phyloP scores from a whole-genome alignment of 2,329 filamentous ascomycete genomes.

The Fusarium palustre region DNA sequence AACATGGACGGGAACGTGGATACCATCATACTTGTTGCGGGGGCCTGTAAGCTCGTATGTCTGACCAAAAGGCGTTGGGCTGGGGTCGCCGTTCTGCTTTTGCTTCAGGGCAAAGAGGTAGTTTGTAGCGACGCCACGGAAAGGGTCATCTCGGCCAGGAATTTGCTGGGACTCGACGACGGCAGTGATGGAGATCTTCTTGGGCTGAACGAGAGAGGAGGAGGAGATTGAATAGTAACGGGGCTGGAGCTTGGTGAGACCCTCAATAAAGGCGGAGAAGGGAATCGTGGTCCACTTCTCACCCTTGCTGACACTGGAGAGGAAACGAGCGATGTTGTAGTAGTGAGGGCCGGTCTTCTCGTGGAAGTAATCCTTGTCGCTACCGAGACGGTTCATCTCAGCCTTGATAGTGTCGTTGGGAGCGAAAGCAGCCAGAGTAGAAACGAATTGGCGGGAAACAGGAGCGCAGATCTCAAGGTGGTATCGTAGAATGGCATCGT shows the following conservation, averaged over 20 bases:
- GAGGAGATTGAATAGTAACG: conserved; percentile 99
- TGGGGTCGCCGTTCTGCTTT: conserved; percentile 90
- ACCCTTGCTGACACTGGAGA: conserved; percentile 77
- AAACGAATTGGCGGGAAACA: conserved; percentile 94
- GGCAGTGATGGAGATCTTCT: conserved; percentile 94
- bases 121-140: conserved; percentile 97
- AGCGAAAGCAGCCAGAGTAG: conserved; percentile 87
- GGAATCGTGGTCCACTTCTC: conserved; percentile 86
- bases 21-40: conserved; percentile 95
- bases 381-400: conserved; percentile 88
- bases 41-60: conserved; percentile 90
- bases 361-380: conserved; percentile 95
- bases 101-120: conserved; percentile 95
- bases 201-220: conserved; percentile 91
- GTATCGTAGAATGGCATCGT: conserved; percentile 91
- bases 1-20: conserved; percentile 94
- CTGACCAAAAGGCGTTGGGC: conserved; percentile 84
- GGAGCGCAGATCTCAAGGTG: conserved; percentile 97
- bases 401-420: conserved; percentile 86
- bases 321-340: conserved; percentile 89
- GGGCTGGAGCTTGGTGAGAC: conserved; percentile 92
- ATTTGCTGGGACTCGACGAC: conserved; percentile 88
- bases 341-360: conserved; percentile 83
- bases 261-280: conserved; percentile 95
- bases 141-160: conserved; percentile 79